phyloP scores from a whole-genome alignment of 257 asterid genomes.

The Ajuga chamaepitys region DNA sequence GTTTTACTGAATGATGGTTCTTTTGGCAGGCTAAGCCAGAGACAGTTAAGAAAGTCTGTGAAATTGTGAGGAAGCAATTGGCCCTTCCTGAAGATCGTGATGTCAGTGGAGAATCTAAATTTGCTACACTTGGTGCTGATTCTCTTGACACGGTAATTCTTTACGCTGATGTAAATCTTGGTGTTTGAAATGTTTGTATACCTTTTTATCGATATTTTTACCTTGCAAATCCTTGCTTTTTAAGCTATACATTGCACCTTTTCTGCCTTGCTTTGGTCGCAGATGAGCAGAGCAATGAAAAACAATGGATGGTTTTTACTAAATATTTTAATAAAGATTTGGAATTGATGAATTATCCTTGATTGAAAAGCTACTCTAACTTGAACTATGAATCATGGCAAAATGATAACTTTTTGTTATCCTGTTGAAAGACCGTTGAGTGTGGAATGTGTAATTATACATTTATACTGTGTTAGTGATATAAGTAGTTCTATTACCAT shows the following conservation, averaged over 20 bases:
- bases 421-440: neutral
- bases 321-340: neutral
- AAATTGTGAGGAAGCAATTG: constrained; percentile 84
- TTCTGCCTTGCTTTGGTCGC: neutral
- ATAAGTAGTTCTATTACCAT: neutral
- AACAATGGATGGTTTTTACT: neutral
- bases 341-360: neutral
- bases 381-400: too few species aligned
- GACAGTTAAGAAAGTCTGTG: constrained; percentile 66
- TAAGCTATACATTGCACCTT: neutral
- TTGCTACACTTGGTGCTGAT: constrained; percentile 82
- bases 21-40: constrained; percentile 73
- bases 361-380: too few species aligned
- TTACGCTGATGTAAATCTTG: neutral
- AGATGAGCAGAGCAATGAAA: neutral
- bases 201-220: too few species aligned
- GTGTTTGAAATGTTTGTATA: neutral
- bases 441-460: neutral
- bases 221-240: too few species aligned
- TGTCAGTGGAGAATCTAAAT: constrained; percentile 68
- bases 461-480: neutral
- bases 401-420: neutral
- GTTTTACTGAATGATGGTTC: neutral
- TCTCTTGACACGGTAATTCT: constrained; percentile 90
- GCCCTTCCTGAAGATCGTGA: constrained; percentile 63